These are phyloP conservation scores for Yarrowia divulgata DNA, from an alignment of 805 yeast genomes.

Conservation along the genomic window DNA sequence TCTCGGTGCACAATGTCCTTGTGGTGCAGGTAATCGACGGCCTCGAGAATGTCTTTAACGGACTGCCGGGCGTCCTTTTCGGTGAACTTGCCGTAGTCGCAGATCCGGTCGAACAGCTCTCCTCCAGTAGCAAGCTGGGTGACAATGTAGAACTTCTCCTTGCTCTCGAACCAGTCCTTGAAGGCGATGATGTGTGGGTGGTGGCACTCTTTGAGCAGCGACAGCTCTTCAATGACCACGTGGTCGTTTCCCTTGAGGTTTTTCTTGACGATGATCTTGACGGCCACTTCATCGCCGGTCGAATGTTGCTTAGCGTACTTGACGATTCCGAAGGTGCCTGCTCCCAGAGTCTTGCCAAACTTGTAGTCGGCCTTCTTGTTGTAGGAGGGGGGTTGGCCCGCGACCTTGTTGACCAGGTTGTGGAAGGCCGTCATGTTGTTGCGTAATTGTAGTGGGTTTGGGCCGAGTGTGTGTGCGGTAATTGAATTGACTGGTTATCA, in stretches of 20 bases:
- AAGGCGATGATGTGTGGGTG: slow-evolving; percentile 92
- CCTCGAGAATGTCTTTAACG: slow-evolving; percentile 75
- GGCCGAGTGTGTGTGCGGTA: neutral
- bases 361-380: slow-evolving; percentile 71
- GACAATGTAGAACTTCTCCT: slow-evolving; percentile 89
- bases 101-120: slow-evolving; percentile 87
- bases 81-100: slow-evolving; percentile 80
- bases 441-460: neutral
- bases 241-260: slow-evolving; percentile 80
- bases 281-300: slow-evolving; percentile 78
- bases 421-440: slow-evolving; percentile 41
- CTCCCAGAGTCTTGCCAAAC: slow-evolving; percentile 87
- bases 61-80: slow-evolving; percentile 86
- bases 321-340: slow-evolving; percentile 95
- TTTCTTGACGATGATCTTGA: slow-evolving; percentile 86
- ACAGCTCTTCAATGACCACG: slow-evolving; percentile 79
- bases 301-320: slow-evolving; percentile 67
- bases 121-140: slow-evolving; percentile 97
- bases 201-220: slow-evolving; percentile 66
- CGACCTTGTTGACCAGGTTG: slow-evolving; percentile 58
- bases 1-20: slow-evolving; percentile 89
- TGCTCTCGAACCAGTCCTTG: slow-evolving; percentile 91
- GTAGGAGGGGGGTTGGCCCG: slow-evolving; percentile 78
- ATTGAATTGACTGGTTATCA: neutral
- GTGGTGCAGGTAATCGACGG: slow-evolving; percentile 78